Evolutionary conservation across 2,329 filamentous ascomycete genomes (phyloP).

Genomic region (Fusarium sp.): DNA sequence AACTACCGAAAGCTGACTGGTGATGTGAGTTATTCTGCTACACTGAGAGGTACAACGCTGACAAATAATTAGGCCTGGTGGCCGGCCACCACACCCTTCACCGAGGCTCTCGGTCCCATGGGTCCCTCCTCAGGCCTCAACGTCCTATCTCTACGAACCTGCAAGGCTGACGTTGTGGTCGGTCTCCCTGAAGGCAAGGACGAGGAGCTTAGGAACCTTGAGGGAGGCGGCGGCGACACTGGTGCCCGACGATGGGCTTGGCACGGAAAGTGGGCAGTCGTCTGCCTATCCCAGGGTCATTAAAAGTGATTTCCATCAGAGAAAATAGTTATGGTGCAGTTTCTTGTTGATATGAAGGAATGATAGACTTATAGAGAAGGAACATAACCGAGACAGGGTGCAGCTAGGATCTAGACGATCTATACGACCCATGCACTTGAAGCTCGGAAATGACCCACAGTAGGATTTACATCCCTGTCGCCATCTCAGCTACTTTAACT

Average conservation of each 20-base stretch:
- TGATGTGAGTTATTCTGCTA: slow-evolving; percentile 71
- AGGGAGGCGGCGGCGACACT: slow-evolving; percentile 77
- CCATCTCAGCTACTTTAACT: not conserved
- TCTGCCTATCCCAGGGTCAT: slow-evolving; percentile 61
- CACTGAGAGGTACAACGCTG: not conserved
- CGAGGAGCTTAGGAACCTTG: slow-evolving; percentile 77
- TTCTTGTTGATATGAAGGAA: slow-evolving; percentile 22
- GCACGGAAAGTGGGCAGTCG: slow-evolving; percentile 97
- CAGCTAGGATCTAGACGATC: not conserved
- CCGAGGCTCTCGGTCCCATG: slow-evolving; percentile 85
- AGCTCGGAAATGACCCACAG: slow-evolving; percentile 10
- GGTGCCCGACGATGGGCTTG: slow-evolving; percentile 89
- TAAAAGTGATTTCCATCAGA: slow-evolving; percentile 29
- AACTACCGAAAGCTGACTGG: slow-evolving; percentile 95
- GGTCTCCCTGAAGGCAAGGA: slow-evolving; percentile 86
- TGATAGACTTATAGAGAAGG: slow-evolving; percentile 19
- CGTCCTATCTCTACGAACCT: slow-evolving; percentile 87
- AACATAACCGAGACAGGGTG: not conserved
- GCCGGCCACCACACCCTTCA: slow-evolving; percentile 89
- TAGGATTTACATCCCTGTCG: not conserved
- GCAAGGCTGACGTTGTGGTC: slow-evolving; percentile 96
- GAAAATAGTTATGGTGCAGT: not conserved
- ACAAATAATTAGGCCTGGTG: slow-evolving; percentile 61
- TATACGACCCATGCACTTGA: not conserved
- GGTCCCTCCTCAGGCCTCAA: slow-evolving; percentile 86